Base-by-base conservation (phyloP, 345 rosid genomes). In the Luvunga scandens region DNA sequence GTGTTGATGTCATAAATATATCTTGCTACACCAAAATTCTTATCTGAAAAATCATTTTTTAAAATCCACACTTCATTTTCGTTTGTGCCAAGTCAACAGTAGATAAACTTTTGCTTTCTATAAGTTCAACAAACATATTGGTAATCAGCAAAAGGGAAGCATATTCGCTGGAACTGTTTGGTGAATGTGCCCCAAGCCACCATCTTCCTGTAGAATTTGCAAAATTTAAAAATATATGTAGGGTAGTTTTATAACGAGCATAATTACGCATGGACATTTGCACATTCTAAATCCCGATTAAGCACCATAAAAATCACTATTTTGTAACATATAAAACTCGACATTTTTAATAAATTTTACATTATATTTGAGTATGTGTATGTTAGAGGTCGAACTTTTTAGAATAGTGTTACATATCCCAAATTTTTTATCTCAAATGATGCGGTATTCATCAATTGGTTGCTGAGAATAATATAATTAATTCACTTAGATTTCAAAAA, bases 81-180 rank as follows among this genome's bases (percentile, higher is more conserved):
- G 9, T 14, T 14, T 9, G 59, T 48, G 21, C 75, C 59, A 28
- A 63, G 34, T 75, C 76, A 69, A 75, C 50, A 75, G 60, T 63
- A 69, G 83, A 42, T 80, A 36, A n/a, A 57, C 57, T 55, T 61
- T 75, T 62, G 72, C 79, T 62, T 61, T 80, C 78, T 69, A 30
- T 13, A 45, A 24, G 73, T 42, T 36, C 60, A 66, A 34, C 76
- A 62, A 34, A 22, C 45, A 8, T 18, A 9, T 10, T 10, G 14
- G 9, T 50, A 28, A 65, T 19, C 53, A 22, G 33, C 65, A 1
- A 12, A 12, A 61, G 4, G 56, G 21, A 50, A 16, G 6, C 56
- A 16, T 50, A 53, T 19, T 53, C 57, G 19, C 22, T 53, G 19
- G 7, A 0, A 53, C 57, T 18, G n/a, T 53, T 18, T 27, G 31